These are phyloP conservation scores for Pyricularia grisea DNA, from an alignment of 2,329 filamentous ascomycete species.

Conservation along the genomic window DNA sequence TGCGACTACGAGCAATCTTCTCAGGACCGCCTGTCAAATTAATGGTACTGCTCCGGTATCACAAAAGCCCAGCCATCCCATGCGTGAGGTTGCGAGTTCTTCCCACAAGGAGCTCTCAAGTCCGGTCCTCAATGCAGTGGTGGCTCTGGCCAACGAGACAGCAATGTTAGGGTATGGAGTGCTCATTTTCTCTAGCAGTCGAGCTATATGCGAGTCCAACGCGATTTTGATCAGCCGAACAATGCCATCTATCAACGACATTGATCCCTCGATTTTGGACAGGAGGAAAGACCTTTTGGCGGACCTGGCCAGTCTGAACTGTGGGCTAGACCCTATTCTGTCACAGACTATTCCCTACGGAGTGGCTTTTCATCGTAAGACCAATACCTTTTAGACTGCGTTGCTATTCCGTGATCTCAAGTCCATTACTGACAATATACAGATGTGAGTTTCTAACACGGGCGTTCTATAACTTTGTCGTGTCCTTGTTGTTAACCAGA, in stretches of 20 bases:
- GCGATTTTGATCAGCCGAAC: slow-evolving; percentile 59
- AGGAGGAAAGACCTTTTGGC: slow-evolving; percentile 54
- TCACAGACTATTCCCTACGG: slow-evolving; percentile 55
- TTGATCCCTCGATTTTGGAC: slow-evolving; percentile 40
- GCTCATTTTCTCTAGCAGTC: slow-evolving; percentile 65
- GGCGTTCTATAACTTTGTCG: background rate
- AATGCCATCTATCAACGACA: slow-evolving; percentile 41
- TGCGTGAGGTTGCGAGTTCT: slow-evolving; percentile 44
- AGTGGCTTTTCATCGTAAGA: slow-evolving; percentile 55
- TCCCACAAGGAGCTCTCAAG: slow-evolving; percentile 52
- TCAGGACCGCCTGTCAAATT: slow-evolving; percentile 47
- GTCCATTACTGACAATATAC: background rate
- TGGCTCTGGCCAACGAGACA: slow-evolving; percentile 61
- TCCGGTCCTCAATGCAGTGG: slow-evolving; percentile 58
- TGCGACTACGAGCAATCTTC: slow-evolving; percentile 45
- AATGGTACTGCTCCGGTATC: slow-evolving; percentile 20
- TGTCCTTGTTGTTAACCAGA: slow-evolving; percentile 4
- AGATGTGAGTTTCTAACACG: slow-evolving; percentile 23
- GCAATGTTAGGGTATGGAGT: slow-evolving; percentile 59
- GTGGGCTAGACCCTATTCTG: slow-evolving; percentile 56
- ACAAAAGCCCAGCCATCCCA: slow-evolving; percentile 26
- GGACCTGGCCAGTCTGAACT: slow-evolving; percentile 55
- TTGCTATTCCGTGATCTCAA: background rate
- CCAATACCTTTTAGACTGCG: slow-evolving; percentile 6
- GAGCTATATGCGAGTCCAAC: slow-evolving; percentile 56